These are phyloP conservation scores for Taphrina betulina DNA, from an alignment of 1,139 yeast genomes.

Conservation along the genomic window DNA sequence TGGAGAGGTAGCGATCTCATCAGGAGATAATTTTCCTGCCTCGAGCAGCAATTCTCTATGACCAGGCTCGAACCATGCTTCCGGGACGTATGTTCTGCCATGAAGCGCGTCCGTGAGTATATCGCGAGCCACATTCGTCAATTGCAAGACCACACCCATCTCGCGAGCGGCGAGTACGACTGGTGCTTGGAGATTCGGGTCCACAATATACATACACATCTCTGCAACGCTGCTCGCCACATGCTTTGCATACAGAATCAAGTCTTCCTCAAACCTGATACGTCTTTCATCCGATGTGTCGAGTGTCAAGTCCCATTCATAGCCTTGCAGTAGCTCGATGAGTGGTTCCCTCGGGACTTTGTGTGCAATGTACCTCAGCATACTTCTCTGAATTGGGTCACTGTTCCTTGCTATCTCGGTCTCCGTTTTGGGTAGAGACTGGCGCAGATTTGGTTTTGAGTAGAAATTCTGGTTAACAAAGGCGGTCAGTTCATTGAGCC, in stretches of 20 bases:
- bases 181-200: background rate
- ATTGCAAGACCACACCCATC: constrained; percentile 32
- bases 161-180: constrained; percentile 22
- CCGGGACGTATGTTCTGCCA: constrained; percentile 25
- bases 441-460: background rate
- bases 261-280: constrained; percentile 11
- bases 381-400: constrained; percentile 8
- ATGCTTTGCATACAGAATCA: constrained; percentile 10
- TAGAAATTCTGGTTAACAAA: constrained; percentile 18
- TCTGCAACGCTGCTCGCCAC: constrained; percentile 33
- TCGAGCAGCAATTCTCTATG: constrained; percentile 16
- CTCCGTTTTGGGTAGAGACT: constrained; percentile 8
- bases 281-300: constrained; percentile 8
- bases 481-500: background rate
- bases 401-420: constrained; percentile 1
- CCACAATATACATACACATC: constrained; percentile 26
- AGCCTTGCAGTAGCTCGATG: constrained; percentile 29
- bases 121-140: constrained; percentile 28
- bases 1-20: background rate
- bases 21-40: background rate
- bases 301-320: constrained; percentile 27
- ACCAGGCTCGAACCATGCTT: constrained; percentile 5
- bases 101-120: constrained; percentile 28
- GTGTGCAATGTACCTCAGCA: constrained; percentile 21
- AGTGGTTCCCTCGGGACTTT: constrained; percentile 31